Evolutionary conservation across 306 rosid genomes (phyloP).

Genomic region (Quercus gilva): DNA sequence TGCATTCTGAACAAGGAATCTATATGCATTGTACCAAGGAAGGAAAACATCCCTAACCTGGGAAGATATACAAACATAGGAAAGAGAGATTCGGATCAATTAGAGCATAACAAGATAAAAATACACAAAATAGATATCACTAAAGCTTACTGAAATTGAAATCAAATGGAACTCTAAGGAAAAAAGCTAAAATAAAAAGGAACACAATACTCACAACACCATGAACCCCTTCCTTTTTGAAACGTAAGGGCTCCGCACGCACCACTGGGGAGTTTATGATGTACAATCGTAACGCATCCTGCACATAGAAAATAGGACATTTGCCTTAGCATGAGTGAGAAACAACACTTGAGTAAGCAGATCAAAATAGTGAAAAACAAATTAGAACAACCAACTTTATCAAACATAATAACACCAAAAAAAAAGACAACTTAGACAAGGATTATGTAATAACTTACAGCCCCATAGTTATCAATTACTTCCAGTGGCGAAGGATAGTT

Average conservation of each 20-base stretch:
- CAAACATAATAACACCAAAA: conserved; percentile 4
- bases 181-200: neutral
- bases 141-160: neutral
- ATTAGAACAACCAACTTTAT: conserved; percentile 1
- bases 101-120: neutral
- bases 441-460: conserved; percentile 47
- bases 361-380: conserved; percentile 4
- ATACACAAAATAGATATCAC: neutral
- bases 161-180: neutral
- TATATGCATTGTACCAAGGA: conserved; percentile 96
- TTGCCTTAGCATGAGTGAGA: too few species aligned
- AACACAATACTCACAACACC: conserved; percentile 79
- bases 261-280: conserved; percentile 95
- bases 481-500: conserved; percentile 92
- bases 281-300: conserved; percentile 92
- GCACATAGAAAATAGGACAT: conserved; percentile 20
- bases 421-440: neutral
- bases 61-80: neutral
- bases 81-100: neutral
- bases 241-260: conserved; percentile 90
- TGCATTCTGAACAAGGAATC: conserved; percentile 94
- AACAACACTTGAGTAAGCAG: neutral
- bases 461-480: conserved; percentile 81
- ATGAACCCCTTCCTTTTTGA: conserved; percentile 95
- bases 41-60: conserved; percentile 96